Evolutionary conservation across 2,329 filamentous ascomycete species (phyloP), one percentile per base, ranked within the genome.

Genomic region (Fusarium chaquense): DNA sequence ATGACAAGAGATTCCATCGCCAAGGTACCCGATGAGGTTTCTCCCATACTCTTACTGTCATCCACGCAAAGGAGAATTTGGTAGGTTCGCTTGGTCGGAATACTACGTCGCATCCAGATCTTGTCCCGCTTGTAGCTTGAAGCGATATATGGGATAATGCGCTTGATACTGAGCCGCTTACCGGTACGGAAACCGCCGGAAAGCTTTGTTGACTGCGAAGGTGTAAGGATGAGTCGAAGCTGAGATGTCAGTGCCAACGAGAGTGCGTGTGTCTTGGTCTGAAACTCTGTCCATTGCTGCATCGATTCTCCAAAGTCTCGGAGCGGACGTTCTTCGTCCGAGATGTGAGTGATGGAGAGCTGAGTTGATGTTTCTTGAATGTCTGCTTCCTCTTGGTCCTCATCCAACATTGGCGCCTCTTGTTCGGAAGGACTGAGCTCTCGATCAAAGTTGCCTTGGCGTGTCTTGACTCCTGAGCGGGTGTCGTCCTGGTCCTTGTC

Each of bases 41-140:
- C 94, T 18, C 92, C 90, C 96, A 99, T 99, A 64, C 90, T 94
- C 79, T 92, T 93, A 75, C 91, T 95, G 83, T 99, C 96, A 79
- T 99, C 96, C 38, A 99, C 93, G 40, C 96, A 97, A 51, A 99
- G 91, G 83, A 99, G 90, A 79, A 99, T 97, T 81, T 99, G 97
- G 81, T 99, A 99, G 60, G 91, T 91, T 41, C 97, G 91, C 82
- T 98, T 98, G 38, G 91, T 95, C 2, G 97, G 97, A 51, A 97
- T 90, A 35, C 89, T 91, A 58, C 97, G 90, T 16, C 97, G 92
- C 91, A 99, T 97, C 96, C 96, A 99, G 81, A 99, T 99, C 85
- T 99, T 99, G 87, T 99, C 96, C 65, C 96, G 93, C 85, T 98
- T 98, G 86, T 98, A 99, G 77, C 92, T 91, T 1, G 94, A 98